Evolutionary conservation across 345 rosid species (phyloP).

Genomic region (Ricinus communis): DNA sequence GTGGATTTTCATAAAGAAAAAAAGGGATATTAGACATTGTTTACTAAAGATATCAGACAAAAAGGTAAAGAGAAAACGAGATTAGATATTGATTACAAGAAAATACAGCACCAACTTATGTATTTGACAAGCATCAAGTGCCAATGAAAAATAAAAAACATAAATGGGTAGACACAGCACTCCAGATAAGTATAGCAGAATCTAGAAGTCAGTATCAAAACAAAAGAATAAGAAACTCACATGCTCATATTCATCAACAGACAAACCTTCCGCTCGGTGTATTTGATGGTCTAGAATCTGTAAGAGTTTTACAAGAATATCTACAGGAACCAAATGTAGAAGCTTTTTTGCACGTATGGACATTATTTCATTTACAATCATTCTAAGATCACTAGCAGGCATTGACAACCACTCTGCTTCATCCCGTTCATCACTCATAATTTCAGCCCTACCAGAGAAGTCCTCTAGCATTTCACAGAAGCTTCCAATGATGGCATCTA

Average conservation of each 20-base stretch:
- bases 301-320: constrained; percentile 67
- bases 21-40: neutral
- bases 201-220: neutral
- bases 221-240: constrained; percentile 44
- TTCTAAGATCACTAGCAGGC: constrained; percentile 64
- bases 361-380: constrained; percentile 77
- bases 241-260: constrained; percentile 61
- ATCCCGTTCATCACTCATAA: constrained; percentile 76
- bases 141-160: neutral
- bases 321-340: constrained; percentile 84
- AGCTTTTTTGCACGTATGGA: constrained; percentile 74
- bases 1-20: constrained; percentile 5
- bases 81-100: neutral
- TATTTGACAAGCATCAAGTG: neutral
- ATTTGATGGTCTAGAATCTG: constrained; percentile 88
- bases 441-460: constrained; percentile 77
- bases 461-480: constrained; percentile 82
- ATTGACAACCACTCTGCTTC: constrained; percentile 80
- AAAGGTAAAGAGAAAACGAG: neutral
- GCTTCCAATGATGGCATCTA: constrained; percentile 63
- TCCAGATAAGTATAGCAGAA: neutral
- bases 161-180: neutral
- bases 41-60: constrained; percentile 4
- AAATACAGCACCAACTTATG: no score
- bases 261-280: constrained; percentile 96